These are phyloP conservation scores for Candida mattraensis DNA, from an alignment of 805 yeast genomes.

Conservation along the genomic window DNA sequence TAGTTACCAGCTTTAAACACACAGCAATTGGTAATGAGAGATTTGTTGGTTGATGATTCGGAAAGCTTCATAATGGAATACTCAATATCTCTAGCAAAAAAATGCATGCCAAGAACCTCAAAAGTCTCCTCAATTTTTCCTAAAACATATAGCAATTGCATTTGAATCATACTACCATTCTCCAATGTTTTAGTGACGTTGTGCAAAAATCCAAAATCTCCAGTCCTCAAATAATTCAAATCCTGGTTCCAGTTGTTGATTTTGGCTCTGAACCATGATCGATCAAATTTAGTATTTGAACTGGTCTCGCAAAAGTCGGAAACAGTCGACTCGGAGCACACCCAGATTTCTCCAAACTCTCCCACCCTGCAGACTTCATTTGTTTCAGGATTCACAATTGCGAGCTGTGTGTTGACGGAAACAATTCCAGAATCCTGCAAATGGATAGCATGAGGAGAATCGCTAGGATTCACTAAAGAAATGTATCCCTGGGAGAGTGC, in stretches of 20 bases:
- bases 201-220: slow-evolving; percentile 91
- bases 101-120: slow-evolving; percentile 88
- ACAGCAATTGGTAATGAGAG: slow-evolving; percentile 33
- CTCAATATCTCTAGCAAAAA: slow-evolving; percentile 86
- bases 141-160: slow-evolving; percentile 81
- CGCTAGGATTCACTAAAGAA: slow-evolving; percentile 72
- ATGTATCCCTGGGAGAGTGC: slow-evolving; percentile 89
- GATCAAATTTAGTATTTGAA: slow-evolving; percentile 37
- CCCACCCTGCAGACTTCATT: slow-evolving; percentile 75
- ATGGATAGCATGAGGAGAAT: slow-evolving; percentile 65
- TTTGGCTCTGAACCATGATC: slow-evolving; percentile 59
- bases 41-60: not conserved
- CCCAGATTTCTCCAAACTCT: slow-evolving; percentile 97
- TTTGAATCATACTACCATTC: slow-evolving; percentile 33
- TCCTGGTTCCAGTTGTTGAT: slow-evolving; percentile 65
- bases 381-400: slow-evolving; percentile 95
- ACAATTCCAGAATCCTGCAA: slow-evolving; percentile 96
- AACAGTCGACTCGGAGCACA: slow-evolving; percentile 82
- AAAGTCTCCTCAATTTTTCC: slow-evolving; percentile 86
- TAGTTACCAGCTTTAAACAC: slow-evolving; percentile 82
- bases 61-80: slow-evolving; percentile 50
- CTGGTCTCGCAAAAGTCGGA: slow-evolving; percentile 48
- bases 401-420: slow-evolving; percentile 89
- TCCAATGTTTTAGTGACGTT: slow-evolving; percentile 48
- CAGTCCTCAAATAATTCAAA: slow-evolving; percentile 76